Evolutionary conservation across 805 yeast genomes (phyloP).

Genomic region (Wickerhamiella shivajii): DNA sequence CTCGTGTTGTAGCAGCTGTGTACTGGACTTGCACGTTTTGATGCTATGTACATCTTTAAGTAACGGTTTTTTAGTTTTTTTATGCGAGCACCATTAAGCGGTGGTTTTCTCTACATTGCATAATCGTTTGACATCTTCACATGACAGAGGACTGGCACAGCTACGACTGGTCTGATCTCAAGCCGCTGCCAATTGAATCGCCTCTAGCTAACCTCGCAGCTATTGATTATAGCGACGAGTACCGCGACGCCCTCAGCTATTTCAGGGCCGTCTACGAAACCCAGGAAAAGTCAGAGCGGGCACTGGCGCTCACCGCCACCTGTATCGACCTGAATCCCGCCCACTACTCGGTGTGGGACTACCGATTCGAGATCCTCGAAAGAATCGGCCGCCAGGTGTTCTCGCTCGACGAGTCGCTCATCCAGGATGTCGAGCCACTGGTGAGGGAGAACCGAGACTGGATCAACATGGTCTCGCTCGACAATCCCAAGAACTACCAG

Average conservation of each 20-base stretch:
- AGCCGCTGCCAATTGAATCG: slow-evolving; percentile 21
- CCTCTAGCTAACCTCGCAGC: slow-evolving; percentile 23
- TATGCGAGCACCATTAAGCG: too few species aligned
- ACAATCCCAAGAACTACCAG: slow-evolving; percentile 82
- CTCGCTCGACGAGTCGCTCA: slow-evolving; percentile 14
- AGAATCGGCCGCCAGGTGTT: slow-evolving; percentile 23
- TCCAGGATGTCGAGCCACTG: slow-evolving; percentile 17
- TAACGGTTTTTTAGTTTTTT: too few species aligned
- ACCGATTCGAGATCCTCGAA: slow-evolving; percentile 23
- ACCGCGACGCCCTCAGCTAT: slow-evolving; percentile 43
- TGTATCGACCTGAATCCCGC: slow-evolving; percentile 67
- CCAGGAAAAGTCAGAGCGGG: slow-evolving; percentile 56
- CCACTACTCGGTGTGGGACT: slow-evolving; percentile 78
- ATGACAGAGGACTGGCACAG: slow-evolving; percentile 10
- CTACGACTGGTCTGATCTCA: slow-evolving; percentile 25
- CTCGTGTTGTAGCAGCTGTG: too few species aligned
- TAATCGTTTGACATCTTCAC: too few species aligned
- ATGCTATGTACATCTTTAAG: too few species aligned
- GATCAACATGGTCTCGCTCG: slow-evolving; percentile 62
- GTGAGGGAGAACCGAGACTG: slow-evolving; percentile 48
- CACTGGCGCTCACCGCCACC: slow-evolving; percentile 46
- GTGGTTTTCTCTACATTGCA: too few species aligned
- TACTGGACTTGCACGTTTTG: too few species aligned
- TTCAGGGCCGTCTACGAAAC: slow-evolving; percentile 43
- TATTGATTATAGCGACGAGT: slow-evolving; percentile 55